Evolutionary conservation across 2,329 filamentous ascomycete genomes (phyloP), one percentile per base, ranked within the genome.

Genomic region (Hymenoscyphus fraxineus): DNA sequence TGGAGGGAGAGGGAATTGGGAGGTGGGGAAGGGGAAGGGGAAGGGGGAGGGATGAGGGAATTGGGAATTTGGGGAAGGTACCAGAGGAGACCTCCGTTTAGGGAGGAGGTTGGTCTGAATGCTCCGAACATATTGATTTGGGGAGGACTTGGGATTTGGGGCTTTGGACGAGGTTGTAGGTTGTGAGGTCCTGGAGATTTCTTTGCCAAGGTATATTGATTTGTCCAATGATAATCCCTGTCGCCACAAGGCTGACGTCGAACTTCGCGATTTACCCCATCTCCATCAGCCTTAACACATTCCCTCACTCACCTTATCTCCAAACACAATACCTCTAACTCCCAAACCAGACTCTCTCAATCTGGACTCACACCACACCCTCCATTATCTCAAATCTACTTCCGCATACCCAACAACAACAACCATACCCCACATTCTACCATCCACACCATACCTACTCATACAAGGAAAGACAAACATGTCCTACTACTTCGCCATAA

Each of bases 401-500:
- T 27, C 27, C 27, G 27, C 2, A 27, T 27, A 27, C 2, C 27
- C 27, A 27, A 27, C 27, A 27, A 27, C 27, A 27, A 27, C 27
- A 27, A 27, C 27, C n/a, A n/a, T n/a, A 3, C 2, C 27, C 27
- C 27, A 27, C 27, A 27, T 3, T 27, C 27, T 27, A 27, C 27
- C 27, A 27, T 27, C 27, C 27, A 27, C 27, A 1, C 27, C 27
- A 27, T 3, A 27, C 27, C 27, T 27, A 27, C 27, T 27, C 3
- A 3, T 27, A 27, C 27, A 27, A 10, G 19, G 5, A 10, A 51
- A 6, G 19, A 27, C 10, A 51, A 10, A 13, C 9, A 98, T 98
- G 95, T 97, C 93, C 66, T 99, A 98, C 84, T 97, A 97, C 82
- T 98, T 99, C 80, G 91, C 91, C 75, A 97, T 99, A 72, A 87